phyloP scores from a whole-genome alignment of 2,329 filamentous ascomycete genomes.

The Septoria linicola region DNA sequence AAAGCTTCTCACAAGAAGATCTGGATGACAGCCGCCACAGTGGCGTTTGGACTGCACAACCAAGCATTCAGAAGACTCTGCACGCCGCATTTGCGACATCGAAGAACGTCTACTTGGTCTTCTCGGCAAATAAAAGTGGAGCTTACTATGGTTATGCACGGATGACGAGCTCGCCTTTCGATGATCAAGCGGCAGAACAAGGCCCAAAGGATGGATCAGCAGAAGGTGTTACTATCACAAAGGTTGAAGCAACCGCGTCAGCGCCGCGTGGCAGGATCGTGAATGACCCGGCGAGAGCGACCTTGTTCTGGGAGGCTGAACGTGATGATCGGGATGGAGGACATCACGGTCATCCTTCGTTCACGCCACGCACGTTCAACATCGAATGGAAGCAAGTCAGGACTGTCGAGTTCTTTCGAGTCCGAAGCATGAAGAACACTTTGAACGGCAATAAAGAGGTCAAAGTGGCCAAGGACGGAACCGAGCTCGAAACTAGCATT shows the following conservation, averaged over 20 bases:
- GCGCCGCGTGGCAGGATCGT: slow-evolving; percentile 83
- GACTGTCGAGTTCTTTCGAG: slow-evolving; percentile 82
- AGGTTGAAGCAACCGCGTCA: slow-evolving; percentile 72
- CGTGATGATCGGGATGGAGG: slow-evolving; percentile 38
- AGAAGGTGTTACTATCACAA: slow-evolving; percentile 64
- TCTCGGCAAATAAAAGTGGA: slow-evolving; percentile 95
- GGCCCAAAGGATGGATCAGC: not conserved
- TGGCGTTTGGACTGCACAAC: slow-evolving; percentile 89
- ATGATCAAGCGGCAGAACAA: slow-evolving; percentile 53
- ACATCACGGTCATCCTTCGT: slow-evolving; percentile 2
- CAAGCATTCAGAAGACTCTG: slow-evolving; percentile 78
- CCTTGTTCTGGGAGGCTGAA: slow-evolving; percentile 95
- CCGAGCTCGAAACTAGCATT: slow-evolving; percentile 80
- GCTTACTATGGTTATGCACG: slow-evolving; percentile 94
- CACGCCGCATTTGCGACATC: slow-evolving; percentile 78
- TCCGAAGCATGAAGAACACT: slow-evolving; percentile 79
- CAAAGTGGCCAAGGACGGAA: slow-evolving; percentile 93
- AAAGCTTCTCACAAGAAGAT: slow-evolving; percentile 88
- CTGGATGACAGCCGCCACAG: slow-evolving; percentile 80
- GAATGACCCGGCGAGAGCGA: slow-evolving; percentile 84
- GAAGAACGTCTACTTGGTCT: slow-evolving; percentile 85
- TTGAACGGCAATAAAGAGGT: slow-evolving; percentile 96
- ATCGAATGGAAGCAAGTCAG: slow-evolving; percentile 85
- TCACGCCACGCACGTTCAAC: slow-evolving; percentile 75
- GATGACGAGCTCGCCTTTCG: slow-evolving; percentile 81